Evolutionary conservation across 306 rosid species (phyloP).

Genomic region (Calophaca sinica): DNA sequence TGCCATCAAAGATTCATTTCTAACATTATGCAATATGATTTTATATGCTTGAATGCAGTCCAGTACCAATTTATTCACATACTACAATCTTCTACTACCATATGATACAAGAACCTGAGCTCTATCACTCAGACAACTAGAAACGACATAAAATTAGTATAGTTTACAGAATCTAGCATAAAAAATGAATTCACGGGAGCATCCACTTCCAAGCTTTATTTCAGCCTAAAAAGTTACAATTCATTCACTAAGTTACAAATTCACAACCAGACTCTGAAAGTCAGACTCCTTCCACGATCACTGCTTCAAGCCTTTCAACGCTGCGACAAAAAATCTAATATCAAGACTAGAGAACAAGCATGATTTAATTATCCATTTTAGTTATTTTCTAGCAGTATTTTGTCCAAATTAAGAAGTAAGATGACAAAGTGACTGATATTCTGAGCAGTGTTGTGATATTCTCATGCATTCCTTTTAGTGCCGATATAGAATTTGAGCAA

Average conservation of each 20-base stretch:
- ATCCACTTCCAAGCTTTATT: conserved; percentile 35
- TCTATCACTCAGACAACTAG: neutral
- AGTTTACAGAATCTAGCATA: conserved; percentile 6
- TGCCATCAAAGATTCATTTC: no score
- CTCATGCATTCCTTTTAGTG: conserved; percentile 1
- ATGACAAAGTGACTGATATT: conserved; percentile 25
- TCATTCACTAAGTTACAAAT: conserved; percentile 34
- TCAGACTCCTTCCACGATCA: conserved; percentile 39
- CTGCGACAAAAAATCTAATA: conserved; percentile 59
- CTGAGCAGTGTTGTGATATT: conserved; percentile 10
- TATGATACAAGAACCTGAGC: neutral
- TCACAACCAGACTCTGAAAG: conserved; percentile 13
- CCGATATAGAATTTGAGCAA: conserved; percentile 13
- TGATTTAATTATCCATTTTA: neutral
- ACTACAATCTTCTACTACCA: neutral
- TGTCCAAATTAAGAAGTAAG: conserved; percentile 19
- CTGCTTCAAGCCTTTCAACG: conserved; percentile 57
- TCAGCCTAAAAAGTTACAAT: conserved; percentile 22
- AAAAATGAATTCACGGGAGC: conserved; percentile 5
- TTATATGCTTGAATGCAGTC: neutral
- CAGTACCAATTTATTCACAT: no score
- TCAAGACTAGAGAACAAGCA: conserved; percentile 32
- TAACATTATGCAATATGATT: no score
- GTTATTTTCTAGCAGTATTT: conserved; percentile 16
- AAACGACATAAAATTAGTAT: conserved; percentile 8